Percentiles rank a stretch among this genome's conserved stretches.
These are phyloP conservation scores for Akanthomyces lecanii DNA, from an alignment of 2,329 filamentous ascomycete genomes.

Conservation along the genomic window DNA sequence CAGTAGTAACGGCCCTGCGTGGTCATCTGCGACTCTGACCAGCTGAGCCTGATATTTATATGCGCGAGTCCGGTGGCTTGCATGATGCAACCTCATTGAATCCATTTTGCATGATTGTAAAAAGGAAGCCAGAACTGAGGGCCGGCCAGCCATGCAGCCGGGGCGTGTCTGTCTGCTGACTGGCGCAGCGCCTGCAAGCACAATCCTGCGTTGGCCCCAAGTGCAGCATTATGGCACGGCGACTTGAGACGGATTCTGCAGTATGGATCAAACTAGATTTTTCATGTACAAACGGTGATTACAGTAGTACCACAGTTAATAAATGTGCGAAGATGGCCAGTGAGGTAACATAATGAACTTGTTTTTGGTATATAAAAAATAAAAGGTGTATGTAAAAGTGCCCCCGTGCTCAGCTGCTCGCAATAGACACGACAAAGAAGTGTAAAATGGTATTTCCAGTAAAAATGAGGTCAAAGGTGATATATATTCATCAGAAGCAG, in stretches of 20 bases:
- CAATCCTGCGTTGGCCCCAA: not conserved
- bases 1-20: not conserved
- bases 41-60: not conserved
- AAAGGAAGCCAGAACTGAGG: too few relatives aligned
- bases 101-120: not conserved
- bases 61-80: not conserved
- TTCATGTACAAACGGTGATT: not conserved
- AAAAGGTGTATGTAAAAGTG: not conserved
- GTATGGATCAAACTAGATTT: not conserved
- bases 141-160: not conserved
- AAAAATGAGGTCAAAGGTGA: not conserved
- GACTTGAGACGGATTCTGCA: not conserved
- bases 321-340: too few relatives aligned
- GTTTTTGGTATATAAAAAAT: not conserved
- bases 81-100: not conserved
- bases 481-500: slow-evolving; percentile 3
- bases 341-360: not conserved
- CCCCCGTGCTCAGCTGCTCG: not conserved
- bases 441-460: not conserved
- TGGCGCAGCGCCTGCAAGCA: not conserved
- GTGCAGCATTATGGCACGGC: not conserved
- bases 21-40: not conserved
- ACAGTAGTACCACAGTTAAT: not conserved
- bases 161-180: slow-evolving; percentile 2
- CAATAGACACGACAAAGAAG: not conserved